Conservation (phyloP, 2,329 filamentous ascomycete genomes). For the Xylariales sp. region DNA sequence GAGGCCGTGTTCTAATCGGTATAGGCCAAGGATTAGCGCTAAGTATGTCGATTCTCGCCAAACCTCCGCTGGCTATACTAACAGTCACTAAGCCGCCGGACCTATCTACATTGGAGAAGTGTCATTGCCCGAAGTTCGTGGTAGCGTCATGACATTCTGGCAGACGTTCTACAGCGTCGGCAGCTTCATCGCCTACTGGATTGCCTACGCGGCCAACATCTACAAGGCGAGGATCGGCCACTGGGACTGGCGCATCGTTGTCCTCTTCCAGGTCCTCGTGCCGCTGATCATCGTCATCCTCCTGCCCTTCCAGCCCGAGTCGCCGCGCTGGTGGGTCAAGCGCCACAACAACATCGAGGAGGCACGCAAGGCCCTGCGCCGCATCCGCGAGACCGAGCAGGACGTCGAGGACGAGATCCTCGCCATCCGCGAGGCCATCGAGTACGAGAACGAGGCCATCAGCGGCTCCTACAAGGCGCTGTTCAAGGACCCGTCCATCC, state of each 20-base stretch:
- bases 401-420: conserved; percentile 75
- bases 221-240: conserved; percentile 68
- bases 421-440: conserved; percentile 73
- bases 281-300: conserved; percentile 70
- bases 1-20: conserved; percentile 75
- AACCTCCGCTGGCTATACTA: not conserved
- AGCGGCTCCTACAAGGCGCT: conserved; percentile 71
- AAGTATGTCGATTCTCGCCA: conserved; percentile 49
- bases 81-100: conserved; percentile 63
- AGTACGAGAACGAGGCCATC: conserved; percentile 78
- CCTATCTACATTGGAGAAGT: conserved; percentile 79
- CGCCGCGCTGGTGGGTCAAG: conserved; percentile 76
- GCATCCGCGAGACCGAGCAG: conserved; percentile 71
- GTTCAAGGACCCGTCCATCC: conserved; percentile 76
- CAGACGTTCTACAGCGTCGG: conserved; percentile 75
- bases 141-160: conserved; percentile 77
- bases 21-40: conserved; percentile 76
- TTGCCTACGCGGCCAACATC: conserved; percentile 71
- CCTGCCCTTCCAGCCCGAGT: conserved; percentile 74
- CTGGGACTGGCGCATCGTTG: conserved; percentile 80
- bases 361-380: conserved; percentile 67
- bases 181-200: conserved; percentile 73
- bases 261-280: conserved; percentile 78
- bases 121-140: conserved; percentile 71
- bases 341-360: conserved; percentile 68